Base-by-base conservation (phyloP, 345 rosid genomes). In the Dimocarpus longan region DNA sequence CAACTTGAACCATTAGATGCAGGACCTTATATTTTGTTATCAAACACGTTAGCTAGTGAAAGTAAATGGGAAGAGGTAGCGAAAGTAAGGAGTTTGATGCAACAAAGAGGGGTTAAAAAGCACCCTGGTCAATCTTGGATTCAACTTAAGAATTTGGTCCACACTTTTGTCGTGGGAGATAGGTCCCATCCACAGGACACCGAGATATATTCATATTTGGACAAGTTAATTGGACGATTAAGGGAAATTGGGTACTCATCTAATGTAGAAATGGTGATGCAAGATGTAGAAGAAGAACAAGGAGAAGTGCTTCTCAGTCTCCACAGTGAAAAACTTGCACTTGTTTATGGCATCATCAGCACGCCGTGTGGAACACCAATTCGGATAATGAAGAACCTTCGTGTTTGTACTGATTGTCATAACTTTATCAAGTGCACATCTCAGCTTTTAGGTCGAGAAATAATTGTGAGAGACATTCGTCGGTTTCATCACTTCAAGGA, bases 121-220 rank as follows among this genome's bases (percentile, higher is more conserved):
- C 71, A 79, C 56, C 88, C 91, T 2, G 91, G 91, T 63, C 87
- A 86, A 67, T 90, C 93, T 39, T 90, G 91, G 93, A 84, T 90
- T 70, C 81, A 84, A 57, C 81, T 86, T 66, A 87, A 84, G 76
- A 77, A 82, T 65, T 76, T 50, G 66, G 73, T 85, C 19, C 87
- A 85, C 13, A 44, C 80, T 26, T 86, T 88, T 74, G 66, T 70
- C 10, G 63, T 74, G 80, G 88, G 86, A 43, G 91, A 85, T 76
- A 72, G 83, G n/a, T 85, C 81, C 0, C 88, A 88, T 70, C 80
- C 85, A 8, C 75, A 83, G 48, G 68, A 56, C 40, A 19, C 40
- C 10, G 60, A 76, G 56, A 82, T 85, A 78, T 82, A 74, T 71
- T 64, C 43, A 5, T 83, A 82, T 80, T 71, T 82, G 74, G 87